A percentile compares a stretch with the other conserved stretches of the same genome.
Evolutionary conservation across 208 protist genomes (phyloP).

Genomic region (Angomonas desouzai): DNA sequence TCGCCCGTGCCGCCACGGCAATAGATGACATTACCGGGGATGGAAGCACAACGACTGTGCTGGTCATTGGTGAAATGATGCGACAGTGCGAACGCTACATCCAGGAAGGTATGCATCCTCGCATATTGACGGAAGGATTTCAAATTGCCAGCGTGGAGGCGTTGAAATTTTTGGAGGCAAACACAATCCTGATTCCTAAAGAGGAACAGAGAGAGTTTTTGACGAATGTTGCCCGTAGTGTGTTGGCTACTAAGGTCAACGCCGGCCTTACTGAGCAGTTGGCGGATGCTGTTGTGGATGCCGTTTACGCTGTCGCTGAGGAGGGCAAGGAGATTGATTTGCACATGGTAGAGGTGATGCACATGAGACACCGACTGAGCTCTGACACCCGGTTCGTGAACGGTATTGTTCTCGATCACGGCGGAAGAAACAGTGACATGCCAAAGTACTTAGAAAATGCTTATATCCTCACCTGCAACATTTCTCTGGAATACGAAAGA

Average conservation of each 20-base stretch:
- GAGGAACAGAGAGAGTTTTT: conserved; percentile 90
- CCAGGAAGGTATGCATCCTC: conserved; percentile 98
- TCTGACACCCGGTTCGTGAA: conserved; percentile 96
- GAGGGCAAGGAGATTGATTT: conserved; percentile 93
- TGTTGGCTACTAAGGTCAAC: conserved; percentile 94
- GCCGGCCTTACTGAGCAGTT: conserved; percentile 73
- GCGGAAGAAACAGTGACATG: conserved; percentile 99
- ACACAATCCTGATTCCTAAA: conserved; percentile 62
- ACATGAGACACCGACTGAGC: conserved; percentile 97
- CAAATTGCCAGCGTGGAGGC: conserved; percentile 93
- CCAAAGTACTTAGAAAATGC: conserved; percentile 95
- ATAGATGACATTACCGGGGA: conserved; percentile 99
- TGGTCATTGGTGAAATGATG: conserved; percentile 99
- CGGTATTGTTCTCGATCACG: conserved; percentile 99
- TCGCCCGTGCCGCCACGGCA: conserved; percentile 98
- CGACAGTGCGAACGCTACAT: conserved; percentile 98
- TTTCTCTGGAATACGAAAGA: conserved; percentile 99
- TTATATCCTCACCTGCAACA: conserved; percentile 99
- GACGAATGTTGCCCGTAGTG: conserved; percentile 94
- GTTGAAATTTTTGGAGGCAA: conserved; percentile 87
- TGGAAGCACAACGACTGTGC: conserved; percentile 98
- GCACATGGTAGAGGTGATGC: conserved; percentile 99
- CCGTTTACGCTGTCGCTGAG: conserved; percentile 88
- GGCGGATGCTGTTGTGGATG: conserved; percentile 95
- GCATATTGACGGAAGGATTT: conserved; percentile 98